Conservation (phyloP, 352 stramenopile genomes). For the Globisporangium splendens region DNA sequence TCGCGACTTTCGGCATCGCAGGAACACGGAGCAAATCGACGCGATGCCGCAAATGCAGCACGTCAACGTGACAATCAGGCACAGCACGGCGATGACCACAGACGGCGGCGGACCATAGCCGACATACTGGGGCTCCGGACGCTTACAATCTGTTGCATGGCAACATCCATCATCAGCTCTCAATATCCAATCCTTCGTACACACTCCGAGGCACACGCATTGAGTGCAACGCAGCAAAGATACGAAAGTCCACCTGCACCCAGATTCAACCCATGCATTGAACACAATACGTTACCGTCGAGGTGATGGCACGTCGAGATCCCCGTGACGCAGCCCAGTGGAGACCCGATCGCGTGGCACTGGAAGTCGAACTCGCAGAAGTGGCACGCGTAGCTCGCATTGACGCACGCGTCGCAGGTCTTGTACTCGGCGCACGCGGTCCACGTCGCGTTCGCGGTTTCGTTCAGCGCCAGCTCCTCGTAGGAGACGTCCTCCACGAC, state of each 20-base stretch:
- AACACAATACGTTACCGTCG: constrained; percentile 32
- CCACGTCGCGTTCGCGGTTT: constrained; percentile 11
- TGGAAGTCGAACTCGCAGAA: constrained; percentile 85
- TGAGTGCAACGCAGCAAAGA: too few relatives aligned
- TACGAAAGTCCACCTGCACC: not conserved
- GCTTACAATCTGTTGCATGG: constrained; percentile 58
- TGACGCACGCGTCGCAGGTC: constrained; percentile 74
- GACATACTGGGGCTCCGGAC: constrained; percentile 65
- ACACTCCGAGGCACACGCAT: too few relatives aligned
- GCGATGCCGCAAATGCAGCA: constrained; percentile 79
- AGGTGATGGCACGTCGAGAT: constrained; percentile 83
- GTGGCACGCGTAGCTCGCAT: constrained; percentile 71
- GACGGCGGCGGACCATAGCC: constrained; percentile 77
- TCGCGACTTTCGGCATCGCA: constrained; percentile 20
- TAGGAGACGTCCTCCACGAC: not conserved
- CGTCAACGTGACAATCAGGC: constrained; percentile 74
- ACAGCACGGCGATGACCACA: constrained; percentile 82
- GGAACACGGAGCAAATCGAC: constrained; percentile 75
- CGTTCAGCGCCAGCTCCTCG: not conserved
- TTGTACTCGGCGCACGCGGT: constrained; percentile 44
- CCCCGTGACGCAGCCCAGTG: constrained; percentile 56
- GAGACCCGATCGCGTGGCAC: constrained; percentile 75
- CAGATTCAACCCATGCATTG: too few relatives aligned
- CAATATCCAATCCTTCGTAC: not conserved
- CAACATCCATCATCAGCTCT: not conserved